Evolutionary conservation across 2,329 filamentous ascomycete species (phyloP), one percentile per base, ranked within the genome.

Genomic region (Phialophora expanda): DNA sequence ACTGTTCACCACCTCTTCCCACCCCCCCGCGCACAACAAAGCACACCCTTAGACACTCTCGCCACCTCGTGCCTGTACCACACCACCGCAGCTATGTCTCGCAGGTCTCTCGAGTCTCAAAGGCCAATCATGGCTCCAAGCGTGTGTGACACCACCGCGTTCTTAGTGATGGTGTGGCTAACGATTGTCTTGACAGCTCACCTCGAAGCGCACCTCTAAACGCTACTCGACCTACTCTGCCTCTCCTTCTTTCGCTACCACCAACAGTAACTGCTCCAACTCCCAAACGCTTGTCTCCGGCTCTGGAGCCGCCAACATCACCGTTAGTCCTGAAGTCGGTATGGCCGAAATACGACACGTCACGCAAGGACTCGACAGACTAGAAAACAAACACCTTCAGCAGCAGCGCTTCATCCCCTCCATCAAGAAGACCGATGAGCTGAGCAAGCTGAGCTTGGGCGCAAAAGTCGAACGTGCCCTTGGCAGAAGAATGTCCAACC

Each of bases 391-490:
- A 80, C 90, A 90, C 56, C 87, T 97, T 30, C 82, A 87, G 72
- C 87, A 90, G 74, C 93, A 97, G 82, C 90, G 93, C 72, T 93
- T 93, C 75, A 84, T 87, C 64, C 87, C 93, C 69, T 90, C 84
- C 76, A 87, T 90, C 69, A 88, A 94, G 78, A 96, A 96, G 84
- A 87, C 85, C 22, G 90, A 92, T 74, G 89, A 90, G 76, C 83
- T 96, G 78, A 89, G 88, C 82, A 96, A 96, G 81, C 85, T 96
- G 65, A 93, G 93, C 44, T 86, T 97, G 60, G 91, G 93, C 56
- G 93, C 93, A 67, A 97, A 97, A 81, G 86, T 97, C 48, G 93
- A 97, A 77, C 88, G 93, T 67, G 93, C 93, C 24, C 86, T 97
- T 62, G 90, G 90, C 72, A 86, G 93, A 71, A 87, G 93, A 74